Conservation (phyloP, 768 basidiomycete genomes). For the Amanita subjunquillea region DNA sequence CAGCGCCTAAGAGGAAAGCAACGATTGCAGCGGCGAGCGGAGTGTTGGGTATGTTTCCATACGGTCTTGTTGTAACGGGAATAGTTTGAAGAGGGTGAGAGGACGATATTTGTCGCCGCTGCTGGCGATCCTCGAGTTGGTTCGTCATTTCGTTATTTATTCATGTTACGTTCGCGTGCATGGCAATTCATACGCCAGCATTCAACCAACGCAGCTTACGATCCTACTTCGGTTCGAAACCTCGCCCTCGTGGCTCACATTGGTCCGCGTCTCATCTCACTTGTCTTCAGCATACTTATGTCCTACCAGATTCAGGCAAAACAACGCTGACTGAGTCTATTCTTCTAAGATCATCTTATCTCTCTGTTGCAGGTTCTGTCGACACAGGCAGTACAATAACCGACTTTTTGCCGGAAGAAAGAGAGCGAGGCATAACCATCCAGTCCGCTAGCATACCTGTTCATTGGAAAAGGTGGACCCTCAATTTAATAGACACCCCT, state of each 20-base stretch:
- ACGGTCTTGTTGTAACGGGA: constrained; percentile 30
- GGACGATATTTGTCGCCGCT: constrained; percentile 23
- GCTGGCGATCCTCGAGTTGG: not conserved
- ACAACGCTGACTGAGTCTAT: constrained; percentile 87
- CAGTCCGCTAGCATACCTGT: constrained; percentile 89
- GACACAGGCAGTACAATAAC: constrained; percentile 88
- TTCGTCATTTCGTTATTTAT: not conserved
- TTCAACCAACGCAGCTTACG: constrained; percentile 19
- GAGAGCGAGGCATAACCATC: constrained; percentile 86
- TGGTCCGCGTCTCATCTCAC: constrained; percentile 31
- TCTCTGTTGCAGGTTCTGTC: constrained; percentile 69
- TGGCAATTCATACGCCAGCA: constrained; percentile 15
- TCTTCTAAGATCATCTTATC: constrained; percentile 62
- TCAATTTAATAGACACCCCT: constrained; percentile 86
- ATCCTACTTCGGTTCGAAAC: constrained; percentile 49
- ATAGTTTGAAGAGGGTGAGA: constrained; percentile 41
- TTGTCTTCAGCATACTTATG: not conserved
- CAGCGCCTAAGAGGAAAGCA: constrained; percentile 75
- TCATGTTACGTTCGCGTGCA: constrained; percentile 10
- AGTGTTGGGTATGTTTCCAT: constrained; percentile 78
- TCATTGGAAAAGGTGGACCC: constrained; percentile 74
- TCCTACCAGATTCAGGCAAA: constrained; percentile 68
- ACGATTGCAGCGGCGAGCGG: constrained; percentile 69
- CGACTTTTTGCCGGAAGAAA: constrained; percentile 82
- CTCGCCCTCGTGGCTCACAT: constrained; percentile 88